These are phyloP conservation scores for Russula brevipes DNA, from an alignment of 768 basidiomycete species.

Conservation along the genomic window DNA sequence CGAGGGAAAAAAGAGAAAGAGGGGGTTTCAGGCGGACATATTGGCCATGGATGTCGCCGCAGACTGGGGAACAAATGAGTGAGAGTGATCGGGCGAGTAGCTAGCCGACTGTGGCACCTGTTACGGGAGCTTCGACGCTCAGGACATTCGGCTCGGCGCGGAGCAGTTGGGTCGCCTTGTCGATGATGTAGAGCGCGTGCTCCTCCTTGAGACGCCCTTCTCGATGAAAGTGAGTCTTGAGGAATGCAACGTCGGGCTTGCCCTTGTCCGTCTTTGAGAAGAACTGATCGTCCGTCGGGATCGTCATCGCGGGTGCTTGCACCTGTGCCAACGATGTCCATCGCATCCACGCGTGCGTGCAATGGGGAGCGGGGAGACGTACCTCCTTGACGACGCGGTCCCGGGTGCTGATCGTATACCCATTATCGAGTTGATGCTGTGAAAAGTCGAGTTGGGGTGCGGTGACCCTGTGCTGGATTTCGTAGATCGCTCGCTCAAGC, in stretches of 20 bases:
- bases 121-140: conserved; percentile 94
- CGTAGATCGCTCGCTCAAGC: conserved; percentile 61
- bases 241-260: conserved; percentile 92
- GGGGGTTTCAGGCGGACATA: conserved; percentile 57
- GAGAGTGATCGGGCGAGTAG: background rate
- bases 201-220: conserved; percentile 93
- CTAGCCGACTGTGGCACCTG: conserved; percentile 51
- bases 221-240: conserved; percentile 98
- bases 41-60: conserved; percentile 99
- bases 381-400: conserved; percentile 98
- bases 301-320: conserved; percentile 92
- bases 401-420: conserved; percentile 83
- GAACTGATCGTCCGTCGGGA: conserved; percentile 92
- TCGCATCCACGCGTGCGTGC: background rate
- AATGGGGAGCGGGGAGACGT: conserved; percentile 28
- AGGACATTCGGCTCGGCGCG: conserved; percentile 84
- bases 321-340: conserved; percentile 51
- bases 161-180: conserved; percentile 76
- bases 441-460: conserved; percentile 80
- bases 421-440: conserved; percentile 89
- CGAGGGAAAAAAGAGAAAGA: background rate
- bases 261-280: conserved; percentile 76
- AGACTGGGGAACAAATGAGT: conserved; percentile 34
- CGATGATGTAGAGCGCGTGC: conserved; percentile 90
- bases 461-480: conserved; percentile 49